Evolutionary conservation across 148 eudicot species (phyloP).

Genomic region (Vaccinium corymbosum): DNA sequence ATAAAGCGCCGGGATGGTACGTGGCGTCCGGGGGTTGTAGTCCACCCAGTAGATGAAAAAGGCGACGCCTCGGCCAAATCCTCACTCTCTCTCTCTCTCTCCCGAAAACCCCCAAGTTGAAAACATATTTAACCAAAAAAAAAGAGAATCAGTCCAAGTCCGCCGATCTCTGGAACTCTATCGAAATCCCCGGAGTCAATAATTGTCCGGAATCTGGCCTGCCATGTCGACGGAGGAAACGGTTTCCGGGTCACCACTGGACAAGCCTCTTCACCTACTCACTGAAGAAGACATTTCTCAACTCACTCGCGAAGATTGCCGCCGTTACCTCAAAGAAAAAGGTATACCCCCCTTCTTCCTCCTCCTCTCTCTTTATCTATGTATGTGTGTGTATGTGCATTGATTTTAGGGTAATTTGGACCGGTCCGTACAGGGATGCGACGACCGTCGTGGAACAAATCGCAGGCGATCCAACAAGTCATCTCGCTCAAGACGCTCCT

Average conservation of each 20-base stretch:
- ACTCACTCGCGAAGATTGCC: slow-evolving; percentile 98
- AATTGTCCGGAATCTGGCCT: slow-evolving; percentile 28
- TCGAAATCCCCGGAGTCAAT: neutral
- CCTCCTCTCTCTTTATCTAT: neutral
- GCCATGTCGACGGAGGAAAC: slow-evolving; percentile 44
- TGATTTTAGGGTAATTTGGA: slow-evolving; percentile 6
- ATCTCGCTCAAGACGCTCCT: slow-evolving; percentile 78
- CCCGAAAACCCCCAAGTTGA: neutral
- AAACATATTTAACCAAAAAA: neutral
- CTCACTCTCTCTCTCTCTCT: neutral
- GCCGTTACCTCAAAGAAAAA: slow-evolving; percentile 88
- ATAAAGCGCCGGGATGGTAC: slow-evolving; percentile 8
- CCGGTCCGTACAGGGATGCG: slow-evolving; percentile 63
- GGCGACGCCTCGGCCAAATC: slow-evolving; percentile 30
- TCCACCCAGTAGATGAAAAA: slow-evolving; percentile 9
- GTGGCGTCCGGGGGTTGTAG: slow-evolving; percentile 42
- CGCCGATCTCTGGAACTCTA: slow-evolving; percentile 5
- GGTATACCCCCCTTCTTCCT: slow-evolving; percentile 32
- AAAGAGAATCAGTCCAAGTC: neutral
- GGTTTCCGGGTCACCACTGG: slow-evolving; percentile 37
- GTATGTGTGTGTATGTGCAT: neutral
- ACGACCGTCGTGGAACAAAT: slow-evolving; percentile 97
- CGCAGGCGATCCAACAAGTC: slow-evolving; percentile 97
- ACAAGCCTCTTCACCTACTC: slow-evolving; percentile 71
- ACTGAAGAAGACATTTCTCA: slow-evolving; percentile 98